phyloP scores from a whole-genome alignment of 1,139 yeast genomes.

The Arxiozyma telluris region DNA sequence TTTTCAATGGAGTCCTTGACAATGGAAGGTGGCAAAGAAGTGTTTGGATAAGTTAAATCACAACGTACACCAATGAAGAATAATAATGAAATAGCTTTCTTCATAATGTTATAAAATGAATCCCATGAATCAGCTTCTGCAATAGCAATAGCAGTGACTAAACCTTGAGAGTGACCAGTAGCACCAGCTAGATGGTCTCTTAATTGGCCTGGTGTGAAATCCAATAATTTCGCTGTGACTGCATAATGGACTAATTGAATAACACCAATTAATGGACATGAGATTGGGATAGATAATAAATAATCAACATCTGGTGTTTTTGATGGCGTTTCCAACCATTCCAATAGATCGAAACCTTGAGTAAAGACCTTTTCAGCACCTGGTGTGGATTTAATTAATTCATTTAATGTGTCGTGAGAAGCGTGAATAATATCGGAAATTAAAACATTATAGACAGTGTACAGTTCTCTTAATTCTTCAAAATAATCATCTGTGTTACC shows the following conservation, averaged over 20 bases:
- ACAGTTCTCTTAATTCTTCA: conserved; percentile 86
- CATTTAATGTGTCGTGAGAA: conserved; percentile 59
- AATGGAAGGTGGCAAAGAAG: conserved; percentile 89
- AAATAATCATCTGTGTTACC: conserved; percentile 97
- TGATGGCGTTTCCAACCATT: conserved; percentile 80
- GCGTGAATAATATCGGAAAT: conserved; percentile 61
- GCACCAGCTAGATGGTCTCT: conserved; percentile 67
- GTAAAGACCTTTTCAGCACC: conserved; percentile 84
- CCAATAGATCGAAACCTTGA: conserved; percentile 81
- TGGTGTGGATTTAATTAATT: conserved; percentile 61
- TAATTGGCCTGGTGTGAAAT: conserved; percentile 83
- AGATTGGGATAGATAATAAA: conserved; percentile 81
- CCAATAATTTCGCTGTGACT: conserved; percentile 74
- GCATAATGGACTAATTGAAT: conserved; percentile 93
- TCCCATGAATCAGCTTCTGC: conserved; percentile 85
- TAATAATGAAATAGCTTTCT: conserved; percentile 73
- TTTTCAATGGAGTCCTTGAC: conserved; percentile 87
- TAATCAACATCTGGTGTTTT: conserved; percentile 86
- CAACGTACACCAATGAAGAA: conserved; percentile 93
- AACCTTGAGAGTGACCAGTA: conserved; percentile 98
- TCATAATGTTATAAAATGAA: conserved; percentile 59
- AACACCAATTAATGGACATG: conserved; percentile 92
- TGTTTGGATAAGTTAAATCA: conserved; percentile 82
- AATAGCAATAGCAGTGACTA: conserved; percentile 86
- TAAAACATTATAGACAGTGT: conserved; percentile 66